Percentiles rank a stretch among this genome's conserved stretches.
These are phyloP conservation scores for Aspergillus baeticus DNA, from an alignment of 495 filamentous ascomycete species.

Conservation along the genomic window DNA sequence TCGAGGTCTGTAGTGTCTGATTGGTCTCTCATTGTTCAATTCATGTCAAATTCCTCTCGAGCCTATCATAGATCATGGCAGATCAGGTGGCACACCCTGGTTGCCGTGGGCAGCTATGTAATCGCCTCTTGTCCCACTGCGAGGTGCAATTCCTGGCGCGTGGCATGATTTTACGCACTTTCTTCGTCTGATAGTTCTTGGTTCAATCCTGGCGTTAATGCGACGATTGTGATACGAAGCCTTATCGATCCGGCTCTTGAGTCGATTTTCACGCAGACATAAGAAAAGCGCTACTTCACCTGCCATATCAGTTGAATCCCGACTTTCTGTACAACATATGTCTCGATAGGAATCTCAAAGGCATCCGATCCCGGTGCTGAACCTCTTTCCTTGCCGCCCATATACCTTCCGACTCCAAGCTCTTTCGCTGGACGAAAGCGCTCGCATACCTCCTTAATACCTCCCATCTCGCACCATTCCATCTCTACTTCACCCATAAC, in stretches of 20 bases:
- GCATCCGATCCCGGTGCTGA: background rate
- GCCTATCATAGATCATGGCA: conserved; percentile 5
- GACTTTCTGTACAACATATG: conserved; percentile 1
- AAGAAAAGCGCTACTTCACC: conserved; percentile 2
- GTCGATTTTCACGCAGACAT: background rate
- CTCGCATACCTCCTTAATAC: background rate
- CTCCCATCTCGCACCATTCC: too few species aligned
- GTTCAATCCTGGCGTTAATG: conserved; percentile 1
- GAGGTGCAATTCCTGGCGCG: background rate
- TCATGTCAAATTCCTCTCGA: background rate
- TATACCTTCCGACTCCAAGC: background rate
- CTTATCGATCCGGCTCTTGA: background rate
- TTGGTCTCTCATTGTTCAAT: conserved; percentile 16
- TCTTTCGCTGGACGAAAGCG: conserved; percentile 33
- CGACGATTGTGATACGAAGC: conserved; percentile 2
- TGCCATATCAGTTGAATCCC: conserved; percentile 17
- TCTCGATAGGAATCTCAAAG: conserved; percentile 7
- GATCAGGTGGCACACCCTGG: conserved; percentile 16
- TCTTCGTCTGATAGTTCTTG: conserved; percentile 3
- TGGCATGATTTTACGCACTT: conserved; percentile 8
- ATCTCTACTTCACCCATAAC: conserved; percentile 3
- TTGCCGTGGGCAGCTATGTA: conserved; percentile 21
- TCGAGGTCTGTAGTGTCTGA: background rate
- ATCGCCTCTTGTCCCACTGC: conserved; percentile 9
- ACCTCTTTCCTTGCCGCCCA: background rate